A percentile compares a stretch with the other conserved stretches of the same genome.
Evolutionary conservation across 2,329 filamentous ascomycete species (phyloP).

Genomic region (Dryadomyces quercivorus): DNA sequence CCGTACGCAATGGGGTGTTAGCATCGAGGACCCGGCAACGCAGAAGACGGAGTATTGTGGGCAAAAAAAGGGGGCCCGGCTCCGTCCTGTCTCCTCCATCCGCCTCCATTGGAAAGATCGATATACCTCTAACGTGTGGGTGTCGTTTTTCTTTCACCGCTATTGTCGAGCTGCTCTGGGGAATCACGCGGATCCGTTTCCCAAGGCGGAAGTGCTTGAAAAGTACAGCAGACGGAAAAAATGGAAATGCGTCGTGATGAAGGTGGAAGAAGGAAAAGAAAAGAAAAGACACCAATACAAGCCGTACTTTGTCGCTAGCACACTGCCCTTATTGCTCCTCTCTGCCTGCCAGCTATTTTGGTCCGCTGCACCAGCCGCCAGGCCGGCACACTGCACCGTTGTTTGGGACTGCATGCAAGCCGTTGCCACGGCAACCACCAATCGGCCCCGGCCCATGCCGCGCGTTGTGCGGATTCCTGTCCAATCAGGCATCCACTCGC

Average conservation of each 20-base stretch:
- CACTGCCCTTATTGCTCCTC: background rate
- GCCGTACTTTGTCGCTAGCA: background rate
- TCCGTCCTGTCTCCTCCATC: too few species aligned
- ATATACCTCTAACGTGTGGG: too few species aligned
- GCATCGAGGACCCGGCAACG: background rate
- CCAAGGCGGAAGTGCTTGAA: background rate
- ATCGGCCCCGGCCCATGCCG: background rate
- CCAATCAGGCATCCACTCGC: too few species aligned
- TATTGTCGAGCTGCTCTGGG: background rate
- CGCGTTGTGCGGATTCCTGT: too few species aligned
- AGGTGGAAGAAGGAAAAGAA: background rate
- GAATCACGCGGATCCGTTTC: background rate
- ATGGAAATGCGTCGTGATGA: background rate
- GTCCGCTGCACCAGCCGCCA: background rate
- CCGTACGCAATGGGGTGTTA: background rate
- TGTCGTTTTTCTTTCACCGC: too few species aligned
- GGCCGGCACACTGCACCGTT: background rate
- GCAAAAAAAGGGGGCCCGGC: too few species aligned
- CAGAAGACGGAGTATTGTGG: too few species aligned
- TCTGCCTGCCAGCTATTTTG: background rate
- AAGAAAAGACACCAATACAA: background rate
- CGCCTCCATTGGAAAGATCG: too few species aligned
- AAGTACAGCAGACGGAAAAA: background rate
- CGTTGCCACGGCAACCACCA: background rate
- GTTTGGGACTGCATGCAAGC: background rate